Evolutionary conservation across 176 grass and related monocot species (phyloP).

Genomic region (Avena atlantica): DNA sequence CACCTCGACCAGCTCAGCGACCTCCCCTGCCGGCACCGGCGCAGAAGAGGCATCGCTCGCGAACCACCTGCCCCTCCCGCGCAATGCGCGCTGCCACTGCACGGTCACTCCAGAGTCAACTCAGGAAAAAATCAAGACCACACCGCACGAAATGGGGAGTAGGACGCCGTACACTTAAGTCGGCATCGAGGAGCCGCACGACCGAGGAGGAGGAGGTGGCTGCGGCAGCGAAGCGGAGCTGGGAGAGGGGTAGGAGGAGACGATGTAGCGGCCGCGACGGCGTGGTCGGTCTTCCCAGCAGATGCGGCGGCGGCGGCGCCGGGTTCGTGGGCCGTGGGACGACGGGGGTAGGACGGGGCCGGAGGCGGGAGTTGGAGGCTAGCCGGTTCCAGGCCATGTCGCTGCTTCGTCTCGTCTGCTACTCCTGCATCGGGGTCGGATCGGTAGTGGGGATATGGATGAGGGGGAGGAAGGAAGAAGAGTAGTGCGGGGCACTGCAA

Average conservation of each 20-base stretch:
- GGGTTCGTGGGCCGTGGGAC: neutral
- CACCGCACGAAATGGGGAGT: neutral
- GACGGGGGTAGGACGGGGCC: neutral
- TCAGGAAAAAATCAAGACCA: neutral
- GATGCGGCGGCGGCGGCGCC: neutral
- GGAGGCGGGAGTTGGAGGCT: slow-evolving; percentile 30
- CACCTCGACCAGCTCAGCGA: slow-evolving; percentile 70
- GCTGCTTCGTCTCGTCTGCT: slow-evolving; percentile 19
- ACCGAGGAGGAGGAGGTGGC: neutral
- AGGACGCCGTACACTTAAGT: slow-evolving; percentile 2
- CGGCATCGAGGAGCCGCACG: slow-evolving; percentile 27
- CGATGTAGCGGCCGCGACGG: slow-evolving; percentile 23
- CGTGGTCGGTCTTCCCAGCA: neutral
- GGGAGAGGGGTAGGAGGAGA: slow-evolving; percentile 29
- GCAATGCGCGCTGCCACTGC: slow-evolving; percentile 16
- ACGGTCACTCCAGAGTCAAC: neutral
- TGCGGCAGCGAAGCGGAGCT: neutral
- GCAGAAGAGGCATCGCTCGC: slow-evolving; percentile 44
- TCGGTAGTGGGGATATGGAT: neutral
- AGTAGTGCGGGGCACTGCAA: slow-evolving; percentile 45
- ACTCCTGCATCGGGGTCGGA: neutral
- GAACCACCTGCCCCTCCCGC: slow-evolving; percentile 40
- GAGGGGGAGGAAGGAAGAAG: slow-evolving; percentile 26
- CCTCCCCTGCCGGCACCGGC: neutral
- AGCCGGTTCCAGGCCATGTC: slow-evolving; percentile 42